These are phyloP conservation scores for Penicillium sp. DNA, from an alignment of 2,329 filamentous ascomycete species.

Conservation along the genomic window DNA sequence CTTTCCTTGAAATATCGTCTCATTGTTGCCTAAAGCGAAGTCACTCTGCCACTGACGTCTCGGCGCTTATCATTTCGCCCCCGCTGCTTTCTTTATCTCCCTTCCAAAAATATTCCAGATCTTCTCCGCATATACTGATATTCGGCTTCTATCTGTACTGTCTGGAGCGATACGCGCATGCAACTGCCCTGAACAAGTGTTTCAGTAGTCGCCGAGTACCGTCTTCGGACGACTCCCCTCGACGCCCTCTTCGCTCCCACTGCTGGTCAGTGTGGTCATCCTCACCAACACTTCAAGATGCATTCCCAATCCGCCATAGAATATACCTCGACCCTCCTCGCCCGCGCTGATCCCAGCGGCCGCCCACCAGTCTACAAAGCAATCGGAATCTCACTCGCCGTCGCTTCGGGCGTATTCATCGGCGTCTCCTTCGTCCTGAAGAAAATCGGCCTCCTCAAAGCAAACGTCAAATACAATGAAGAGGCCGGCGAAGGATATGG, in stretches of 20 bases:
- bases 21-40: background rate
- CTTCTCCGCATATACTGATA: background rate
- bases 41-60: conserved; percentile 8
- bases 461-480: conserved; percentile 95
- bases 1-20: background rate
- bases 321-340: conserved; percentile 43
- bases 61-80: conserved; percentile 10
- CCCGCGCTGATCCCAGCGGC: conserved; percentile 39
- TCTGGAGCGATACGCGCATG: conserved; percentile 9
- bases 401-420: conserved; percentile 87
- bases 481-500: conserved; percentile 94
- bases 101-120: conserved; percentile 12
- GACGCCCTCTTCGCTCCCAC: conserved; percentile 15
- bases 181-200: conserved; percentile 18
- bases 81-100: background rate
- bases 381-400: conserved; percentile 78
- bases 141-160: background rate
- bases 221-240: conserved; percentile 22
- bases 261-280: conserved; percentile 44
- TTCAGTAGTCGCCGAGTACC: conserved; percentile 21
- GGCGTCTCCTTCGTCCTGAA: conserved; percentile 93
- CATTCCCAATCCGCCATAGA: conserved; percentile 19
- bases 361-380: conserved; percentile 68
- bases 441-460: conserved; percentile 83
- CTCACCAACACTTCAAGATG: conserved; percentile 24